Evolutionary conservation across 805 yeast species (phyloP), one percentile per base, ranked within the genome.

Genomic region (Hanseniaspora nectarophila): DNA sequence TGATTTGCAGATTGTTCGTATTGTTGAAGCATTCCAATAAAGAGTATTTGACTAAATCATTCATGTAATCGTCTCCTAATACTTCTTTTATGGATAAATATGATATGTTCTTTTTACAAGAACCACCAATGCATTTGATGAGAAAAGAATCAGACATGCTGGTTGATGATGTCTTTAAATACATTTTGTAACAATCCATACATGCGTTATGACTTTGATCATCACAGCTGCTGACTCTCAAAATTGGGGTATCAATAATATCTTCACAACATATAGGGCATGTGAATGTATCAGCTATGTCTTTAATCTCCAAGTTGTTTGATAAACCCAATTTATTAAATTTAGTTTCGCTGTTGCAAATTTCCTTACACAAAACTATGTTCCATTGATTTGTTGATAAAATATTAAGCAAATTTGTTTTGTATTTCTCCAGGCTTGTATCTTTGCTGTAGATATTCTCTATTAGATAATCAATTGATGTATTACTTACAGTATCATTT

Each of bases 231-330:
- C 72, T 72, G 16, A 86, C 63, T 2, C 73, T 65, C 58, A 78
- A 85, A 42, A 73, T 26, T 6, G 32, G 47, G 5, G 32, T 45
- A 4, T 34, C 13, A 7, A 24, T 57, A 26, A 68, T 70, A 0
- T 74, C 75, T 21, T 81, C 82, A 63, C 86, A 85, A 65, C 96
- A 89, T n/a, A 89, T 80, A 15, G 65, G 59, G 62, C 96, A 87
- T 26, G 63, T 33, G 16, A 13, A 31, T 10, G 10, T 29, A 1
- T 24, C 13, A 5, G 43, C 15, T 23, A 42, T 5, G 8, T 13
- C 55, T 56, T 62, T 61, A 0, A 66, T 59, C 39, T 53, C 10
- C 18, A 45, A 3, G 5, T 42, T 31, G 29, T 45, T 40, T 9
- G n/a, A 7, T 4, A 34, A 10, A 8, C 46, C 51, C 13, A 16